A percentile compares a stretch with the other conserved stretches of the same genome.
Conservation (phyloP, 2,329 filamentous ascomycete species). For the Ambrosiella cleistominuta region DNA sequence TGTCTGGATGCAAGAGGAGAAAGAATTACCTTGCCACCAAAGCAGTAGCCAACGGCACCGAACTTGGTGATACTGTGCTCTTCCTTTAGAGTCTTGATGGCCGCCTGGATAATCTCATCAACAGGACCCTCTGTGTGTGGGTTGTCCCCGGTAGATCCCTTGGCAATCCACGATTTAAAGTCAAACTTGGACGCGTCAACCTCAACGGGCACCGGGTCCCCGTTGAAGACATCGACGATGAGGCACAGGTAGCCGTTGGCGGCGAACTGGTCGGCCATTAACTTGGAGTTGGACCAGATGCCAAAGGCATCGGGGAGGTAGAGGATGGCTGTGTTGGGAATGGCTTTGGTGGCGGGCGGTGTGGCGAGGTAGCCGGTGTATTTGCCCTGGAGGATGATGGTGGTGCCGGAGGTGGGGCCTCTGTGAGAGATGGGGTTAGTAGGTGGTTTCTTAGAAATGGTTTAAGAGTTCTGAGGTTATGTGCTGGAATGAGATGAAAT, state of each 20-base stretch:
- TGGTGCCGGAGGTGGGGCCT: conserved; percentile 29
- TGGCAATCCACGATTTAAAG: conserved; percentile 17
- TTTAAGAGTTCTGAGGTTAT: too few species aligned
- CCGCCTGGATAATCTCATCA: conserved; percentile 18
- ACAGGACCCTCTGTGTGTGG: conserved; percentile 20
- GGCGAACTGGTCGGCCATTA: conserved; percentile 24
- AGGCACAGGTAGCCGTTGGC: conserved; percentile 20
- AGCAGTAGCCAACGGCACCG: conserved; percentile 55
- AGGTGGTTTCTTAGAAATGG: too few species aligned
- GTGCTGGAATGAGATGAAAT: too few species aligned
- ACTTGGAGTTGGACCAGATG: conserved; percentile 27
- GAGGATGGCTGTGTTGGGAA: conserved; percentile 23
- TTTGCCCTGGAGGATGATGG: conserved; percentile 27
- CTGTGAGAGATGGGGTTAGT: conserved; percentile 18
- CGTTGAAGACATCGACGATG: conserved; percentile 21
- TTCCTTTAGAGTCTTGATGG: conserved; percentile 38
- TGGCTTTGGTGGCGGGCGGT: conserved; percentile 20
- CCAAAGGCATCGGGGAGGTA: conserved; percentile 32
- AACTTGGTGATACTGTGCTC: conserved; percentile 39
- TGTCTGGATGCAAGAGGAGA: not conserved
- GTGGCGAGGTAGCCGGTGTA: conserved; percentile 33
- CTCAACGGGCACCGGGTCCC: conserved; percentile 16
- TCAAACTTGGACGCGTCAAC: conserved; percentile 26
- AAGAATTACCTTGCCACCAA: conserved; percentile 45
- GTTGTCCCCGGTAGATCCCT: conserved; percentile 30